Conservation (phyloP, 2,329 filamentous ascomycete species). For the Pestalotiopsis sp. region DNA sequence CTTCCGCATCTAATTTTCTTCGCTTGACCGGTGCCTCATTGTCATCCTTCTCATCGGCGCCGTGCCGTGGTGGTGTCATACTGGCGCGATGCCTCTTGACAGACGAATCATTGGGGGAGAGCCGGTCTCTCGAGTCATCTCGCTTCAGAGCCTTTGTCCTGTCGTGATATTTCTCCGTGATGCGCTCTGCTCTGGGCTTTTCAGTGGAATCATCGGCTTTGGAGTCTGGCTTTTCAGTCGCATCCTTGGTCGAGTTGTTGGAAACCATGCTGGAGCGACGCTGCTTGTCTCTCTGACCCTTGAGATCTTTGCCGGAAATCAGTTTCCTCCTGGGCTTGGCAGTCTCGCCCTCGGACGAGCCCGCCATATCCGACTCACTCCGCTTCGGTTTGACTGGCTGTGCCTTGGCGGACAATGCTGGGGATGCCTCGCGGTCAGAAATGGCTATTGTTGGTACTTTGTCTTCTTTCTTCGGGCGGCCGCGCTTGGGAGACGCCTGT, state of each 20-base stretch:
- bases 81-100: constrained; percentile 63
- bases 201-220: constrained; percentile 52
- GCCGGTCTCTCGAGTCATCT: constrained; percentile 61
- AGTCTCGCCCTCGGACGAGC: constrained; percentile 60
- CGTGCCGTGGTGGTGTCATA: constrained; percentile 58
- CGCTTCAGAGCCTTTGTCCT: constrained; percentile 63
- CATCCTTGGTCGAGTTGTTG: constrained; percentile 56
- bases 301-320: constrained; percentile 64
- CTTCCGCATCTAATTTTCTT: constrained; percentile 58
- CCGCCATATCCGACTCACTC: constrained; percentile 55
- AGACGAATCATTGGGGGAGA: constrained; percentile 52
- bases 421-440: constrained; percentile 58
- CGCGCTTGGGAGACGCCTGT: constrained; percentile 50
- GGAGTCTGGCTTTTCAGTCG: constrained; percentile 53
- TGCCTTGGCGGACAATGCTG: constrained; percentile 43
- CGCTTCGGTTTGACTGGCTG: constrained; percentile 52
- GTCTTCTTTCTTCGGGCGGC: constrained; percentile 59
- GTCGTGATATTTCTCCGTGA: constrained; percentile 60
- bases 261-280: constrained; percentile 61
- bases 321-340: constrained; percentile 65
- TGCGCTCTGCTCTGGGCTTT: constrained; percentile 44
- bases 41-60: constrained; percentile 55
- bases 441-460: constrained; percentile 47
- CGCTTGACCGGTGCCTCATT: constrained; percentile 56
- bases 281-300: constrained; percentile 61